phyloP scores from a whole-genome alignment of 116 monocot species.

The Phalaenopsis hybrid region DNA sequence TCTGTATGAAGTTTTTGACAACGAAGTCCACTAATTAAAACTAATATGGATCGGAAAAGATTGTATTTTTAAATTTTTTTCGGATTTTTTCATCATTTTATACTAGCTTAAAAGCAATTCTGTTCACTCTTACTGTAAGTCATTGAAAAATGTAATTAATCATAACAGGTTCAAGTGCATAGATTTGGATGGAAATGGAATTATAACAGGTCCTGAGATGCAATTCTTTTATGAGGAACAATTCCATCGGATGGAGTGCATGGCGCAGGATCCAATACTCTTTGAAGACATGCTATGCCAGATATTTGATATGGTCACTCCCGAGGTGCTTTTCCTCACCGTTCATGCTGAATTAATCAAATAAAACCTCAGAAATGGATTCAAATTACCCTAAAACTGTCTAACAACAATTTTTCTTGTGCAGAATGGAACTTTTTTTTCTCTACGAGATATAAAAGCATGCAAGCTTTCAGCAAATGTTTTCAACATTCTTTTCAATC shows the following conservation, averaged over 20 bases:
- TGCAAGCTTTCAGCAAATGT: conserved; percentile 78
- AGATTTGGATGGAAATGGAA: conserved; percentile 83
- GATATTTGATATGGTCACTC: conserved; percentile 78
- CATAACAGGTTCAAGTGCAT: conserved; percentile 76
- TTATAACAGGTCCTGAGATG: conserved; percentile 72
- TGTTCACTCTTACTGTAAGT: no score
- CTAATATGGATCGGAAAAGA: no score
- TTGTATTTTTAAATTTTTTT: no score
- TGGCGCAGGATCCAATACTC: conserved; percentile 84
- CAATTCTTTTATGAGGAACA: conserved; percentile 92
- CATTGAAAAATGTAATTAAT: no score
- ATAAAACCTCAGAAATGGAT: no score
- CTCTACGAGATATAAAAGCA: conserved; percentile 57
- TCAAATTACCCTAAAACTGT: neutral
- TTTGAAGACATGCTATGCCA: conserved; percentile 90
- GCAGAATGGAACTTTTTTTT: conserved; percentile 57
- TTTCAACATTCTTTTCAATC: conserved; percentile 90
- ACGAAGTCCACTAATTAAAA: no score
- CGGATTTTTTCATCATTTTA: no score
- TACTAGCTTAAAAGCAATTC: no score
- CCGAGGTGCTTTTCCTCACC: conserved; percentile 41
- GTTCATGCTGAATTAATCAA: neutral
- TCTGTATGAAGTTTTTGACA: no score
- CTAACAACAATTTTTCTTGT: conserved; percentile 6
- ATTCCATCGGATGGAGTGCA: conserved; percentile 89